Percentiles rank a stretch among this genome's conserved stretches.
Evolutionary conservation across 331 rosid species (phyloP).

Genomic region (Acacia concinna): DNA sequence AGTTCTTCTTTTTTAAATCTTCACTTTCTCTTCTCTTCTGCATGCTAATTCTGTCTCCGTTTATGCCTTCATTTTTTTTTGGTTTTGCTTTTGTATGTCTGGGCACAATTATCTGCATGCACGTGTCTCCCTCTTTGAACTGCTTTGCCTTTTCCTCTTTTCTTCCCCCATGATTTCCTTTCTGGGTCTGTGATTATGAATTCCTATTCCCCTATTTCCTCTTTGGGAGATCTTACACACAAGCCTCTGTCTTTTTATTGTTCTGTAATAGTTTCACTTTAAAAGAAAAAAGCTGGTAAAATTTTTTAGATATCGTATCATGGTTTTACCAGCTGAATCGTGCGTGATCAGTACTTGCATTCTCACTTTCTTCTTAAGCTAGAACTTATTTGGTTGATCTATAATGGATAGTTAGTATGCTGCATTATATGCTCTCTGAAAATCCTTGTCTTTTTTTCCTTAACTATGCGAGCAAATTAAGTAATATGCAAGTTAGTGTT

Average conservation of each 20-base stretch:
- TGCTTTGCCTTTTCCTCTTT: conserved; percentile 4
- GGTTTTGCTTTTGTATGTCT: conserved; percentile 13
- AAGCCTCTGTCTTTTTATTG: conserved; percentile 35
- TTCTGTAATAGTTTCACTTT: conserved; percentile 29
- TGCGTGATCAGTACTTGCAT: conserved; percentile 36
- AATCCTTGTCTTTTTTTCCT: not conserved
- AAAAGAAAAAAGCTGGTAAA: not conserved
- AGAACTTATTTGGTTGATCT: conserved; percentile 17
- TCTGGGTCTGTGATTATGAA: conserved; percentile 24
- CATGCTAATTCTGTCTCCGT: conserved; percentile 30
- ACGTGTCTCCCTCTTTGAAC: conserved; percentile 34
- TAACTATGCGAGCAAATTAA: conserved; percentile 13
- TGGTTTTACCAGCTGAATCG: conserved; percentile 14
- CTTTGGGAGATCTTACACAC: conserved; percentile 34
- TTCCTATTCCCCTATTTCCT: conserved; percentile 19
- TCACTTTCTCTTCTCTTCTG: conserved; percentile 18
- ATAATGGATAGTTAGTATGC: conserved; percentile 6
- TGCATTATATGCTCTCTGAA: conserved; percentile 32
- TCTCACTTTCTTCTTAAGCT: conserved; percentile 22
- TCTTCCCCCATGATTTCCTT: not conserved
- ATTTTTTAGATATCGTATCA: not conserved
- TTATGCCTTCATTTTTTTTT: conserved; percentile 5
- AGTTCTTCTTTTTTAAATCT: not conserved
- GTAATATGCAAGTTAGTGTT: conserved; percentile 25
- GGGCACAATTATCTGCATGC: conserved; percentile 52